These are phyloP conservation scores for Beauveria australis DNA, from an alignment of 2,329 filamentous ascomycete genomes.

Conservation along the genomic window DNA sequence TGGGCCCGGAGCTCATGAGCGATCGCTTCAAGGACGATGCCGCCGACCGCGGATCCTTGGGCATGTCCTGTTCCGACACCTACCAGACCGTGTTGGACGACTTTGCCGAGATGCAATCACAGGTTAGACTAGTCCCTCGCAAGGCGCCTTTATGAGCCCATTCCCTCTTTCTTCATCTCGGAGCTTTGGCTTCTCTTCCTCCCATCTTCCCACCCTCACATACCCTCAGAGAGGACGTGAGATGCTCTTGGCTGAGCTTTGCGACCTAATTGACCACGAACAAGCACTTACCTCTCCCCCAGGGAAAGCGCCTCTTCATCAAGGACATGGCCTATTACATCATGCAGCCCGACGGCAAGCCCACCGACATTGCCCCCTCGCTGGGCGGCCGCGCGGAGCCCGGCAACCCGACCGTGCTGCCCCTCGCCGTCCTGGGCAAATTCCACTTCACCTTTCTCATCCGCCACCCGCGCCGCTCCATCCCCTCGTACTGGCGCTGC, in stretches of 20 bases:
- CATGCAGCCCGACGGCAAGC: slow-evolving; percentile 62
- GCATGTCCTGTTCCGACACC: slow-evolving; percentile 56
- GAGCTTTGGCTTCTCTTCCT: not conserved
- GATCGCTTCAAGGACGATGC: slow-evolving; percentile 67
- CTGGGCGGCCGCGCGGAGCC: slow-evolving; percentile 55
- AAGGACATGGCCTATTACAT: slow-evolving; percentile 97
- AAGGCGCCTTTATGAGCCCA: not conserved
- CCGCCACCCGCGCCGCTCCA: slow-evolving; percentile 83
- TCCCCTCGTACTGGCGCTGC: slow-evolving; percentile 92
- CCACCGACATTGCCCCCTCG: slow-evolving; percentile 69
- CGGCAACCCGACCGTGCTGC: slow-evolving; percentile 79
- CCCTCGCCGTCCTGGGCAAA: slow-evolving; percentile 59
- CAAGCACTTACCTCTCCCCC: slow-evolving; percentile 19
- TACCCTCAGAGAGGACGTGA: not conserved
- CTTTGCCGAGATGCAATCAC: slow-evolving; percentile 61
- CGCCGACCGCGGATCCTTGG: slow-evolving; percentile 47
- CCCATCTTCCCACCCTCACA: not conserved
- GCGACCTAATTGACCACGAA: not conserved
- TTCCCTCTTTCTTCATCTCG: slow-evolving; percentile 4
- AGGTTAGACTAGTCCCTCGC: slow-evolving; percentile 47
- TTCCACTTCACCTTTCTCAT: slow-evolving; percentile 98
- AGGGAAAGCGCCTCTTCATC: slow-evolving; percentile 93
- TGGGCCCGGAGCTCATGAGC: slow-evolving; percentile 80
- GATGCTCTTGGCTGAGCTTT: not conserved
- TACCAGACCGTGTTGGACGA: slow-evolving; percentile 70